Percentiles rank a stretch among this genome's conserved stretches.
Evolutionary conservation across 371 early-diverging fungal species (phyloP).

Genomic region (Mucor saturninus): DNA sequence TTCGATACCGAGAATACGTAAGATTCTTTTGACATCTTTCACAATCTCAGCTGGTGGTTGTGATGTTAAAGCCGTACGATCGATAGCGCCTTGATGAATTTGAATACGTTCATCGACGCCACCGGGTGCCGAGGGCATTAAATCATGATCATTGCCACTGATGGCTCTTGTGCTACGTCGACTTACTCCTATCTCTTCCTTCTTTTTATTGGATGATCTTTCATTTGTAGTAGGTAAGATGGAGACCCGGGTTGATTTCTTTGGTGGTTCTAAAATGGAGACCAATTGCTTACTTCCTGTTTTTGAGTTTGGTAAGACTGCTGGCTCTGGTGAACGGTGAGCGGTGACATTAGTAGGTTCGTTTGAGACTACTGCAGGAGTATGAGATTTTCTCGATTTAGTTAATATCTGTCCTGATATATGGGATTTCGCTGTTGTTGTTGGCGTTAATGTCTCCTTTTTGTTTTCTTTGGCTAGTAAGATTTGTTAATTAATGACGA

Average conservation of each 20-base stretch:
- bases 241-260: background rate
- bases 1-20: conserved; percentile 73
- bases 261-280: background rate
- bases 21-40: conserved; percentile 64
- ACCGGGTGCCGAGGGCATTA: conserved; percentile 7
- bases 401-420: conserved; percentile 9
- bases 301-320: background rate
- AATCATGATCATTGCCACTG: conserved; percentile 10
- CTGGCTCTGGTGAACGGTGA: no score
- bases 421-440: conserved; percentile 4
- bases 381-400: conserved; percentile 3
- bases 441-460: conserved; percentile 3
- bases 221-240: background rate
- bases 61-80: conserved; percentile 73
- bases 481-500: background rate
- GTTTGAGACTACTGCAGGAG: conserved; percentile 12
- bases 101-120: conserved; percentile 53
- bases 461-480: conserved; percentile 15
- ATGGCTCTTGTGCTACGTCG: background rate
- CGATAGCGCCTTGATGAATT: conserved; percentile 81
- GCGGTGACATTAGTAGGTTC: background rate
- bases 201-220: background rate
- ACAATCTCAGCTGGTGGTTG: conserved; percentile 73
- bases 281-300: background rate
- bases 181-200: background rate